Conservation (phyloP, 164 flowering plant species). For the Vitis amurensis region DNA sequence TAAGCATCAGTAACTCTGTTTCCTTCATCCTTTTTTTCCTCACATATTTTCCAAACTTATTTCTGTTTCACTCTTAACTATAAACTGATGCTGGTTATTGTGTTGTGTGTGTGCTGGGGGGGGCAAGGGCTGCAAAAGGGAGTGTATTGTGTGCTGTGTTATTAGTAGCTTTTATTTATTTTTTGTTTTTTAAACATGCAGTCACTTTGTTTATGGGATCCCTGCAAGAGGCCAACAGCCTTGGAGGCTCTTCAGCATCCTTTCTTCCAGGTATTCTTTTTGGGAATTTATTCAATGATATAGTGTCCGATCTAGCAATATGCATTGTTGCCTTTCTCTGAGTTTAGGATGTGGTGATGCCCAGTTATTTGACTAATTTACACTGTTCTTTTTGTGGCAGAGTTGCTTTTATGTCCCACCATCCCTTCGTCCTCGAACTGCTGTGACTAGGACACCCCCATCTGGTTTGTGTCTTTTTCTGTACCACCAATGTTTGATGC, state of each 20-base stretch:
- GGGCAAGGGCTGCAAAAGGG: not conserved
- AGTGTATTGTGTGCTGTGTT: not conserved
- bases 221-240: slow-evolving; percentile 58
- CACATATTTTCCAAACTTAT: no score
- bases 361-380: not conserved
- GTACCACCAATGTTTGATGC: no score
- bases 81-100: not conserved
- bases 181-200: slow-evolving; percentile 8
- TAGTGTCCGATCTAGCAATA: not conserved
- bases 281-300: not conserved
- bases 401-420: slow-evolving; percentile 92
- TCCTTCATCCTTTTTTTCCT: no score
- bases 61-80: no score
- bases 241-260: slow-evolving; percentile 60
- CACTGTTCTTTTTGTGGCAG: slow-evolving; percentile 40
- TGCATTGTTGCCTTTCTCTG: not conserved
- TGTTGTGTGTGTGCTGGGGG: not conserved
- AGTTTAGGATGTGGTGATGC: no score
- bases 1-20: slow-evolving; percentile 24
- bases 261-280: slow-evolving; percentile 37
- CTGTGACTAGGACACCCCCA: slow-evolving; percentile 73
- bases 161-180: not conserved
- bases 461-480: slow-evolving; percentile 50
- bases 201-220: slow-evolving; percentile 68
- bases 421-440: slow-evolving; percentile 65